Conservation (phyloP, 257 asterid genomes). For the Fraxinus quadrangulata region DNA sequence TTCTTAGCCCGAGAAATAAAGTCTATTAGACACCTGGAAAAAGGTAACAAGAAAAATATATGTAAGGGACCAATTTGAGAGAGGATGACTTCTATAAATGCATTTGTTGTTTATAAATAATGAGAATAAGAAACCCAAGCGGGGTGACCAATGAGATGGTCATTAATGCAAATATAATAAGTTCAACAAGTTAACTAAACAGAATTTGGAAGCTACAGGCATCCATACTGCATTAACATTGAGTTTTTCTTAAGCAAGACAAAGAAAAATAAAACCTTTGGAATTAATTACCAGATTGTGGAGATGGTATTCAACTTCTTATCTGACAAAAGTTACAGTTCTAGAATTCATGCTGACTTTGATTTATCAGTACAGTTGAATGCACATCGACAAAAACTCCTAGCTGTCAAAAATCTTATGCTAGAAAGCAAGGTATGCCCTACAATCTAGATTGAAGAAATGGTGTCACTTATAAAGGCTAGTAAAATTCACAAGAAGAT, state of each 20-base stretch:
- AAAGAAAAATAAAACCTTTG: conserved; percentile 15
- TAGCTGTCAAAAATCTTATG: conserved; percentile 12
- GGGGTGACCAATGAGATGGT: conserved; percentile 12
- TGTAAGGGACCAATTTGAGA: conserved; percentile 3
- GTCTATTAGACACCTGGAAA: background rate
- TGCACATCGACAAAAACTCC: conserved; percentile 13
- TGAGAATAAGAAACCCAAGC: conserved; percentile 15
- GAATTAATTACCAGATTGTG: background rate
- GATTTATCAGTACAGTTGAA: background rate
- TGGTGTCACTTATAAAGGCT: conserved; percentile 12
- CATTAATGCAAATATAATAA: conserved; percentile 15
- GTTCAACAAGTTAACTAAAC: conserved; percentile 7
- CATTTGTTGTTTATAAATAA: conserved; percentile 7
- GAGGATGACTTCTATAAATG: conserved; percentile 7
- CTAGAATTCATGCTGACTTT: conserved; percentile 19
- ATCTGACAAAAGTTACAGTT: conserved; percentile 14
- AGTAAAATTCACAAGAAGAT: conserved; percentile 22
- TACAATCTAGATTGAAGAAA: conserved; percentile 5
- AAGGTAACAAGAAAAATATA: conserved; percentile 3
- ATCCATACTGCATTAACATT: conserved; percentile 2
- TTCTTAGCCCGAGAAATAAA: conserved; percentile 12
- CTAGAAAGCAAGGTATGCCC: conserved; percentile 8
- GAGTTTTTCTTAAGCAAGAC: conserved; percentile 13
- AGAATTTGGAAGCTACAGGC: conserved; percentile 9
- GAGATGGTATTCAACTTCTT: background rate